These are phyloP conservation scores for Sistotremastrum niveocremeum DNA, from an alignment of 768 basidiomycete species.

Conservation along the genomic window DNA sequence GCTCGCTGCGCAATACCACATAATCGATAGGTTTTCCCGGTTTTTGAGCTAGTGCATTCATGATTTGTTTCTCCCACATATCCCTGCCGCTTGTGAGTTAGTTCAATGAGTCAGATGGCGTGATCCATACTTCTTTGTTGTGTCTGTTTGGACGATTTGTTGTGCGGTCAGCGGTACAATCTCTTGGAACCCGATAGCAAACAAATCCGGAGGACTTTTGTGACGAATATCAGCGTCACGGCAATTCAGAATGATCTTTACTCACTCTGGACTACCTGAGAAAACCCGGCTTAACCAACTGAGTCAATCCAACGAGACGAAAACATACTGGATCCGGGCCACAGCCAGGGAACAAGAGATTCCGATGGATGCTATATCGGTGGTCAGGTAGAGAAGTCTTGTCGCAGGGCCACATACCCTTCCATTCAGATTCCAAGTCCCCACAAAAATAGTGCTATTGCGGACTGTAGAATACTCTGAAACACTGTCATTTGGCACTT, in stretches of 20 bases:
- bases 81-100: constrained; percentile 33
- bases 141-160: constrained; percentile 92
- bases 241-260: not conserved
- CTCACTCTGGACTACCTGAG: constrained; percentile 8
- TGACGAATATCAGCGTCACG: too few species aligned
- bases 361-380: constrained; percentile 53
- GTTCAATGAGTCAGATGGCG: not conserved
- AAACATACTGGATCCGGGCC: constrained; percentile 64
- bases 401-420: constrained; percentile 32
- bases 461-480: constrained; percentile 75
- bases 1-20: constrained; percentile 81
- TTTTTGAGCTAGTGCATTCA: constrained; percentile 63
- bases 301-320: not conserved
- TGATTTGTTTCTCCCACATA: constrained; percentile 73
- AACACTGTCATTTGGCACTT: constrained; percentile 28
- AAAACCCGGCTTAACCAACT: not conserved
- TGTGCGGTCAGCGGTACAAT: constrained; percentile 97
- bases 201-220: constrained; percentile 39
- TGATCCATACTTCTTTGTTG: constrained; percentile 61
- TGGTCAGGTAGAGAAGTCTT: constrained; percentile 1
- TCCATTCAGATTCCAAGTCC: constrained; percentile 96
- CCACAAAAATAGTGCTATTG: constrained; percentile 63
- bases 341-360: constrained; percentile 80
- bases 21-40: constrained; percentile 61
- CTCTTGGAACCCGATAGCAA: constrained; percentile 89